Evolutionary conservation across 352 stramenopile species (phyloP), one percentile per base, ranked within the genome.

Genomic region (Phytophthora sojae): DNA sequence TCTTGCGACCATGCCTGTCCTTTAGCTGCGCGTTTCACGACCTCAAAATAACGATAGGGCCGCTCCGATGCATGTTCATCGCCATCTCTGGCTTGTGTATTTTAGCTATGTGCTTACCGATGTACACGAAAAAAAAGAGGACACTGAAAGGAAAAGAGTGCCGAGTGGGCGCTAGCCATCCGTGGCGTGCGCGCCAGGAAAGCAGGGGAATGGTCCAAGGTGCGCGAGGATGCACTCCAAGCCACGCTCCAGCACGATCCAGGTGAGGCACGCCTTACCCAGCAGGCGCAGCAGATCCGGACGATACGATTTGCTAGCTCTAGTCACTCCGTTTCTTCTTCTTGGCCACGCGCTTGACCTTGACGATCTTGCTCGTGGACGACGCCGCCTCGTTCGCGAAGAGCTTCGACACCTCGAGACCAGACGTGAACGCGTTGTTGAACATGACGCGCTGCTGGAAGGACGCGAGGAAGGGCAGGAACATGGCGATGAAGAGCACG

Each of bases 391-490:
- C 89, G 76, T 96, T 89, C n/a, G 86, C 76, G 65, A 96, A 95
- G 12, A 96, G 86, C 69, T 95, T 96, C 30, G 89, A 95, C 35
- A 96, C 89, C 51, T 96, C 89, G 0, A 96, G 70, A 0, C 89
- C 89, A 4, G 89, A 93, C 51, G 88, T 96, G 74, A 96, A 96
- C 11, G 89, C 89, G 73, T 90, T 94, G 75, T 96, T 96, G 71
- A 96, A 96, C 89, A 96, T 96, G 52, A 96, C 86, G 58, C 89
- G 88, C 74, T 96, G 88, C 77, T 96, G 89, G 83, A 95, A 96
- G 19, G 78, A 73, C 42, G 86, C 83, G 35, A 96, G 84, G 80
- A 96, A 96, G 8, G 89, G 89, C 65, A 96, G 73, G 81, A 96
- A 96, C 89, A 96, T 96, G 29, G 88, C 76, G 37, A 96, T 85